Evolutionary conservation across 108 stramenopile genomes (phyloP), one percentile per base, ranked within the genome.

Genomic region (Parietichytrium sp.): DNA sequence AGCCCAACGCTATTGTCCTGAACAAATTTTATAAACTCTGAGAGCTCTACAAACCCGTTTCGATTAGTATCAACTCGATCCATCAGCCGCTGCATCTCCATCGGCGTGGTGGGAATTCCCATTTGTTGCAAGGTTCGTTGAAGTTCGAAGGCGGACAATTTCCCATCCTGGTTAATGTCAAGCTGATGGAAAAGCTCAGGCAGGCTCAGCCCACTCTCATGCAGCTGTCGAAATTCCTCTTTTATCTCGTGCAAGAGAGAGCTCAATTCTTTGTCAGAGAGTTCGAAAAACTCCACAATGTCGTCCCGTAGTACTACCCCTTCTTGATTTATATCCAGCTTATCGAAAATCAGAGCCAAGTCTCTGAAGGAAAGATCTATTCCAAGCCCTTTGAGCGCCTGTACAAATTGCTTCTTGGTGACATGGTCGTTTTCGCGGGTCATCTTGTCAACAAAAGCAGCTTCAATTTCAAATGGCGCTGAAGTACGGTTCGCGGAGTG

Each of bases 11-110:
- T n/a, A n/a, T n/a, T n/a, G n/a, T 42, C 6, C 1, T 72, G 61
- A 10, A 72, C 61, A 27, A 72, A 72, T 1, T 72, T 42, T 7
- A 72, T n/a, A 72, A 72, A 72, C 6, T 72, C 61, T n/a, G 36
- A 2, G 6, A 27, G 10, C n/a, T 72, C 61, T 42, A 72, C 61
- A 25, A 38, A 33, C n/a, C 61, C 20, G 20, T 72, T 47, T 1
- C 45, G 38, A 27, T 72, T 72, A 16, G 61, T 27, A n/a, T 47
- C 61, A 1, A 72, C 45, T 1, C 61, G 61, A 25, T 72, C 61
- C 38, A 72, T 72, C 10, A 72, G 20, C 20, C 61, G 33, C 42
- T 72, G 61, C 3, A 42, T 42, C 42, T 72, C 61, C 33, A 42
- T 8, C 16, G 45, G 33, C 6, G 61, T 45, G 33, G 61, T 42